These are phyloP conservation scores for Escovopsis sp. DNA, from an alignment of 2,329 filamentous ascomycete species.

Conservation along the genomic window DNA sequence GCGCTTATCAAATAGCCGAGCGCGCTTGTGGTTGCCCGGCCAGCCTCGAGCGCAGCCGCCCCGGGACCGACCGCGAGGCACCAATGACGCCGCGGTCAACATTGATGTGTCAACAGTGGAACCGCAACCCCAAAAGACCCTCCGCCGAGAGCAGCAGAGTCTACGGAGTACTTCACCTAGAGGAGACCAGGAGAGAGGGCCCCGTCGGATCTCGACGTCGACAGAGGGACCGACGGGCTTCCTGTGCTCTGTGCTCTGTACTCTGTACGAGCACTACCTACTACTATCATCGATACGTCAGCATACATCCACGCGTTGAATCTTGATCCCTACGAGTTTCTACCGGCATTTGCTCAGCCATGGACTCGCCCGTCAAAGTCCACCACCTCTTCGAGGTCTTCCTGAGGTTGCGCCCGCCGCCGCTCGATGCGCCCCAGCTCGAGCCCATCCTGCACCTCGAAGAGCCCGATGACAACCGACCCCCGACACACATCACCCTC, in stretches of 20 bases:
- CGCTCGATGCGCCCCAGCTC: conserved; percentile 23
- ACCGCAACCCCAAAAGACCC: too few relatives aligned
- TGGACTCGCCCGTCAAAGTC: conserved; percentile 16
- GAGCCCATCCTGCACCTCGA: conserved; percentile 76
- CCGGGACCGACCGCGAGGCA: too few relatives aligned
- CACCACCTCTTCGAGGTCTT: conserved; percentile 77
- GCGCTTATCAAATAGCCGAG: too few relatives aligned
- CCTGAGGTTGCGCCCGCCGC: conserved; percentile 63
- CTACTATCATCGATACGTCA: conserved; percentile 2
- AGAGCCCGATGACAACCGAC: conserved; percentile 26
- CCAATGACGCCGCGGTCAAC: too few relatives aligned
- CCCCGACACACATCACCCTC: conserved; percentile 56
- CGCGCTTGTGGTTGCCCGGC: neutral
- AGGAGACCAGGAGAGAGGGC: neutral
- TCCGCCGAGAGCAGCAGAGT: too few relatives aligned
- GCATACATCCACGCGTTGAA: conserved; percentile 1
- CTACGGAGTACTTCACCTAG: neutral
- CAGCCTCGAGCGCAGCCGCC: neutral
- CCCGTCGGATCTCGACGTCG: neutral
- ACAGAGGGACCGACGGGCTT: too few relatives aligned
- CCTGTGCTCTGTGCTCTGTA: too few relatives aligned
- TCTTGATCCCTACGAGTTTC: neutral
- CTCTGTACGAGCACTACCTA: too few relatives aligned
- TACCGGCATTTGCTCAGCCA: neutral
- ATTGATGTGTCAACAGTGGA: too few relatives aligned